Conservation (phyloP, 768 basidiomycete genomes). For the Pulveroboletus frians region DNA sequence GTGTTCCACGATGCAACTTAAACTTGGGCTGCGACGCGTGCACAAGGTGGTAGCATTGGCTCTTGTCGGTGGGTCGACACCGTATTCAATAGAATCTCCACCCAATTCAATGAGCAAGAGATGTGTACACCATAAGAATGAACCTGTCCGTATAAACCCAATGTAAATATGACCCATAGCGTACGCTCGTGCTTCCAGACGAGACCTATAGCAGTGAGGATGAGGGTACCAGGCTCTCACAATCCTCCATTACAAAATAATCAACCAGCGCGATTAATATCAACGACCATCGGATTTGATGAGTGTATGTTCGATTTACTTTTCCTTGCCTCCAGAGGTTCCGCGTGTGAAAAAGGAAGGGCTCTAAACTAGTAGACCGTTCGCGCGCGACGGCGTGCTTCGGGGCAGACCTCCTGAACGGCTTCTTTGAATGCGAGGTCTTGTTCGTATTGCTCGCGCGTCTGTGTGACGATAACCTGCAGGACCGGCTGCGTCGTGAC, state of each 20-base stretch:
- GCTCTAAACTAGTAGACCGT: not conserved
- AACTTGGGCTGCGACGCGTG: not conserved
- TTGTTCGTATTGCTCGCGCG: conserved; percentile 30
- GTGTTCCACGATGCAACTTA: conserved; percentile 1
- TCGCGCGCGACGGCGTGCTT: conserved; percentile 20
- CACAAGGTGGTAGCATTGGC: not conserved
- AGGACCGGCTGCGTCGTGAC: conserved; percentile 18
- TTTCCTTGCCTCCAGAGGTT: conserved; percentile 5
- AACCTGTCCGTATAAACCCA: not conserved
- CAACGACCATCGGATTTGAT: not conserved
- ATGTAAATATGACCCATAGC: conserved; percentile 1
- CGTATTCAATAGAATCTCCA: not conserved
- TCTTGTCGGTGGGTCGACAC: not conserved
- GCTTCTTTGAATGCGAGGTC: conserved; percentile 30
- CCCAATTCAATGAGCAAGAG: not conserved
- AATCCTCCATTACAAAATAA: conserved; percentile 20
- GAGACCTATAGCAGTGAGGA: not conserved
- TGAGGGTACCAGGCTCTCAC: conserved; percentile 12
- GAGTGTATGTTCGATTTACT: conserved; percentile 3
- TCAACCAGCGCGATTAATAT: conserved; percentile 15
- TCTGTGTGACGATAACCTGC: conserved; percentile 33
- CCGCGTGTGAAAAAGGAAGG: not conserved
- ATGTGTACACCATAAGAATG: not conserved
- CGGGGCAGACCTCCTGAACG: conserved; percentile 26
- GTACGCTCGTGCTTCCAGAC: not conserved